Conservation (phyloP, 2,329 filamentous ascomycete genomes). For the Aureobasidium mangrovei region DNA sequence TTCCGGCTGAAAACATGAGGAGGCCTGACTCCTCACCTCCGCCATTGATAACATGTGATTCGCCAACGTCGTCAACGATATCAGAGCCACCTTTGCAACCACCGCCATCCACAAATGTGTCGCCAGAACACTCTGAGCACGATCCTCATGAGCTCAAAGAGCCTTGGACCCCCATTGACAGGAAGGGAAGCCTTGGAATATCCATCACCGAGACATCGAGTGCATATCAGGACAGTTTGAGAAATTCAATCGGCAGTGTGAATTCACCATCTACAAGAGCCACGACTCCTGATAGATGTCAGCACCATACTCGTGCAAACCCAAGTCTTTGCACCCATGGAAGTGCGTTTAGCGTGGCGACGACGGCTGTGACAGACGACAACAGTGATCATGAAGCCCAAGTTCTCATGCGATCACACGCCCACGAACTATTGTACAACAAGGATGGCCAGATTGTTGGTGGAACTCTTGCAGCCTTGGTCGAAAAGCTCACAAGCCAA, state of each 20-base stretch:
- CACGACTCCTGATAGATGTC: conserved; percentile 62
- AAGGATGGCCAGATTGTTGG: conserved; percentile 93
- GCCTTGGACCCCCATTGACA: conserved; percentile 15
- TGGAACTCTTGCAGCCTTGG: conserved; percentile 77
- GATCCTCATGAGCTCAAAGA: neutral
- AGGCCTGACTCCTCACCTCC: neutral
- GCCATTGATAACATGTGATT: neutral
- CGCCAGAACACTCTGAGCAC: neutral
- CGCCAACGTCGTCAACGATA: neutral
- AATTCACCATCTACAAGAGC: conserved; percentile 80
- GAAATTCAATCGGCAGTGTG: conserved; percentile 72
- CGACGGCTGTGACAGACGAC: conserved; percentile 60
- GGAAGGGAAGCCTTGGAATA: conserved; percentile 61
- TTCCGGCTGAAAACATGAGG: conserved; percentile 5
- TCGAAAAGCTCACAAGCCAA: conserved; percentile 90
- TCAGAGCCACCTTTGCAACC: conserved; percentile 6
- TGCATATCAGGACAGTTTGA: conserved; percentile 62
- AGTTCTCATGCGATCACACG: conserved; percentile 84
- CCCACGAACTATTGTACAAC: conserved; percentile 85
- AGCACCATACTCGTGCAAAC: conserved; percentile 57
- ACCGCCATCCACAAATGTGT: conserved; percentile 3
- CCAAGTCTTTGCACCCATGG: conserved; percentile 5
- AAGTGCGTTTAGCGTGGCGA: conserved; percentile 47
- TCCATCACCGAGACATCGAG: conserved; percentile 71
- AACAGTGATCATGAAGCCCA: conserved; percentile 62